These are phyloP conservation scores for Entomortierella chlamydospora DNA, from an alignment of 192 early-diverging fungal species.

Conservation along the genomic window DNA sequence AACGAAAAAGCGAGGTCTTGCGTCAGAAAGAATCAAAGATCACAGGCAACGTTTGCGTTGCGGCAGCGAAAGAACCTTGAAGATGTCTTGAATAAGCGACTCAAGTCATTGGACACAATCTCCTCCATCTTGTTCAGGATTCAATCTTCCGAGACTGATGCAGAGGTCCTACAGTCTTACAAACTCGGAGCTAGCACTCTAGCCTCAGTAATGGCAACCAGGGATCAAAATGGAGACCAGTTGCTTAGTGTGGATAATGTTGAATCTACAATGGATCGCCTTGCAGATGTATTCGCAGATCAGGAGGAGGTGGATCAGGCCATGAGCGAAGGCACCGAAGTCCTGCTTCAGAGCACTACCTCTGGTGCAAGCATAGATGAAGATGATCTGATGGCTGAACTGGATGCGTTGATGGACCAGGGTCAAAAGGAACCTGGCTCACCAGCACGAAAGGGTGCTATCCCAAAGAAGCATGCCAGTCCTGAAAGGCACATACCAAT, in stretches of 20 bases:
- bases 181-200: conserved; percentile 68
- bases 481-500: not conserved
- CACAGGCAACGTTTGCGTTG: conserved; percentile 66
- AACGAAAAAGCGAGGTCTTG: conserved; percentile 54
- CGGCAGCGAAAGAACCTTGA: conserved; percentile 65
- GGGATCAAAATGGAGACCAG: conserved; percentile 24
- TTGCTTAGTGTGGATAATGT: conserved; percentile 63
- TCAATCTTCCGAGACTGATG: conserved; percentile 69
- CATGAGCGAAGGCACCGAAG: conserved; percentile 52
- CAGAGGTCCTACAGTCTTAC: conserved; percentile 72
- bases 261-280: conserved; percentile 69
- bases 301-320: conserved; percentile 73
- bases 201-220: conserved; percentile 56
- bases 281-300: conserved; percentile 70
- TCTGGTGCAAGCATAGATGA: conserved; percentile 30
- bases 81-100: conserved; percentile 64
- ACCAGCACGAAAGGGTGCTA: not conserved
- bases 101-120: conserved; percentile 68
- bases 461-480: conserved; percentile 6
- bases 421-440: not conserved
- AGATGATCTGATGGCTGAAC: conserved; percentile 39
- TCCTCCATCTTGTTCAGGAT: conserved; percentile 72
- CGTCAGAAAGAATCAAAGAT: conserved; percentile 58
- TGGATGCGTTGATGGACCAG: conserved; percentile 38
- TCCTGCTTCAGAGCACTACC: conserved; percentile 15